Percentiles rank a stretch among this genome's conserved stretches.
phyloP scores from a whole-genome alignment of 441 rosid genomes.

The Aleurites moluccanus region DNA sequence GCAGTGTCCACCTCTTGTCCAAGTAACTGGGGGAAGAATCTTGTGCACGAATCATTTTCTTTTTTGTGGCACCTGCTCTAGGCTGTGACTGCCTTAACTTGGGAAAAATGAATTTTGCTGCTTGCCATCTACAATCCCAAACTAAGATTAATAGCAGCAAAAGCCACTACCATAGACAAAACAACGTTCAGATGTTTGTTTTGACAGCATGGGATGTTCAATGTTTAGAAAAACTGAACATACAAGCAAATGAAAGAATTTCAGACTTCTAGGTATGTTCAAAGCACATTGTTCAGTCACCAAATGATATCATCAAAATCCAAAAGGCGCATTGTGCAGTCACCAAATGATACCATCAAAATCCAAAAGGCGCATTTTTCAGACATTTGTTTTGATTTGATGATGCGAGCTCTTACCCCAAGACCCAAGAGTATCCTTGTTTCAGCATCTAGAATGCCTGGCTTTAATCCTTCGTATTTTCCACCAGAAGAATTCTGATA shows the following conservation, averaged over 20 bases:
- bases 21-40: background rate
- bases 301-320: too few relatives aligned
- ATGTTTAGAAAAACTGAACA: background rate
- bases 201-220: background rate
- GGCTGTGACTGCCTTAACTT: background rate
- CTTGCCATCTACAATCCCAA: background rate
- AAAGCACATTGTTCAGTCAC: too few relatives aligned
- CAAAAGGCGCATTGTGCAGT: too few relatives aligned
- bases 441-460: slow-evolving; percentile 80
- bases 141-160: slow-evolving; percentile 2
- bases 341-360: slow-evolving; percentile 3
- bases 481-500: slow-evolving; percentile 71
- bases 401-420: slow-evolving; percentile 54
- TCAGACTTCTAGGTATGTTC: too few relatives aligned
- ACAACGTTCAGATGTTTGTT: background rate
- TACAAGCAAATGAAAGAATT: background rate
- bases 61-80: too few relatives aligned
- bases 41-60: too few relatives aligned
- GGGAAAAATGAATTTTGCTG: background rate
- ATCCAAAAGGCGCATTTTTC: background rate
- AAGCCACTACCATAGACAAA: background rate
- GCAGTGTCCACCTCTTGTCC: background rate
- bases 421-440: slow-evolving; percentile 78
- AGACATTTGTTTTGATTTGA: background rate
- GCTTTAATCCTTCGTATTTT: slow-evolving; percentile 85